Evolutionary conservation across 2,329 filamentous ascomycete genomes (phyloP).

Genomic region (Alternaria gansuensis): DNA sequence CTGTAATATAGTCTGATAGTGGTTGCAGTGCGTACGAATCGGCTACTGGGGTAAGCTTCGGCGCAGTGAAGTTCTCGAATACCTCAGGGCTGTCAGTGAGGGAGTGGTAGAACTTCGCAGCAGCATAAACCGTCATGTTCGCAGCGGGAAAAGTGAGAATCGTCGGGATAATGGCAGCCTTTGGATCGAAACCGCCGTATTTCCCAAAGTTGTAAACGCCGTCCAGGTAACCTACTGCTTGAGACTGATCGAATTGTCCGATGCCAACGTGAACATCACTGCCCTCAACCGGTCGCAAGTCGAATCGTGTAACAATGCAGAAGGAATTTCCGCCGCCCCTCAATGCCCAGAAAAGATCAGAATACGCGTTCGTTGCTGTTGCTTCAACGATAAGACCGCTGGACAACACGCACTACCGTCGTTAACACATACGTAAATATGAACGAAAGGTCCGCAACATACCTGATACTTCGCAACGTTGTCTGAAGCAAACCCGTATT

Average conservation of each 20-base stretch:
- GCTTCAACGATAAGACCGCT: slow-evolving; percentile 35
- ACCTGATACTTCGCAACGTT: slow-evolving; percentile 40
- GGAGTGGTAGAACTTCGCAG: slow-evolving; percentile 35
- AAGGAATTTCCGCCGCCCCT: slow-evolving; percentile 42
- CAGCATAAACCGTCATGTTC: slow-evolving; percentile 28
- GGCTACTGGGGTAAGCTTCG: slow-evolving; percentile 24
- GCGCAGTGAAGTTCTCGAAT: slow-evolving; percentile 37
- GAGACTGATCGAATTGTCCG: slow-evolving; percentile 26
- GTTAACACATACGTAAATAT: neutral
- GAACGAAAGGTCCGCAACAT: neutral
- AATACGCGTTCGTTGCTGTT: slow-evolving; percentile 33
- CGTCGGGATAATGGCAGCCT: slow-evolving; percentile 34
- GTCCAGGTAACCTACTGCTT: slow-evolving; percentile 29
- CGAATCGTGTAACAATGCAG: slow-evolving; percentile 32
- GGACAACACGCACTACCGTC: slow-evolving; percentile 33
- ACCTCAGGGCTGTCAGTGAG: slow-evolving; percentile 18
- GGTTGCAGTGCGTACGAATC: slow-evolving; percentile 28
- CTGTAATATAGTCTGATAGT: slow-evolving; percentile 23
- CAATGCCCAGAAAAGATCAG: slow-evolving; percentile 49
- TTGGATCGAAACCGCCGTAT: slow-evolving; percentile 30
- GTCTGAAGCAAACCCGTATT: slow-evolving; percentile 31
- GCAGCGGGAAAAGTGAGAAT: slow-evolving; percentile 26
- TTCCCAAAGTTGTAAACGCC: slow-evolving; percentile 33
- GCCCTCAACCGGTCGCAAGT: slow-evolving; percentile 21
- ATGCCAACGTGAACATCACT: slow-evolving; percentile 26